These are phyloP conservation scores for Diaporthe australafricana DNA, from an alignment of 2,329 filamentous ascomycete genomes.

Conservation along the genomic window DNA sequence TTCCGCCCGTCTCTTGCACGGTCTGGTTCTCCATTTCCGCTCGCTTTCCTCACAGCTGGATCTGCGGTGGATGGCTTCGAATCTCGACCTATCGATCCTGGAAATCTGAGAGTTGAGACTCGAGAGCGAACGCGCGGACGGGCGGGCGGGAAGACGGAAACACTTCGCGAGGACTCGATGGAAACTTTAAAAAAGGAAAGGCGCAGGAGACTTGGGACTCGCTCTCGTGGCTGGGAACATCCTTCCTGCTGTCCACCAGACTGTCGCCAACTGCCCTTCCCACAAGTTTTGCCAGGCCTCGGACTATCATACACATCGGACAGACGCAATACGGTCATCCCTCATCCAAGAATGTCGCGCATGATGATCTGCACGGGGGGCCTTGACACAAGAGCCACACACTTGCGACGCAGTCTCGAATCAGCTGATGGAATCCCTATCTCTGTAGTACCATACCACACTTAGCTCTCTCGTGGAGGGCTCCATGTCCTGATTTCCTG, in stretches of 20 bases:
- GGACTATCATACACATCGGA: neutral
- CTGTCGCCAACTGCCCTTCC: neutral
- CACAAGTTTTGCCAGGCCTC: neutral
- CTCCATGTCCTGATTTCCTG: neutral
- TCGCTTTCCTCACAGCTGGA: neutral
- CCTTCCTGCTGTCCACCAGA: neutral
- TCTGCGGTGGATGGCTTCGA: neutral
- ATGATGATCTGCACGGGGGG: neutral
- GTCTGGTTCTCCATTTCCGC: neutral
- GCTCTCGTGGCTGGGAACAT: neutral
- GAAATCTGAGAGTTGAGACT: conserved; percentile 7
- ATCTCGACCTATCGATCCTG: neutral
- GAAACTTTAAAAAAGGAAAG: neutral
- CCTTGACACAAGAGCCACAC: conserved; percentile 7
- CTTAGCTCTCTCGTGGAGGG: neutral
- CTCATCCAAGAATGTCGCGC: neutral
- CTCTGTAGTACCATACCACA: conserved; percentile 30
- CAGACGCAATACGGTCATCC: neutral
- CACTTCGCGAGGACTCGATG: conserved; percentile 21
- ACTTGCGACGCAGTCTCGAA: conserved; percentile 11
- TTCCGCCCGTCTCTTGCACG: conserved; percentile 4
- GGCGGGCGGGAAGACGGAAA: conserved; percentile 7
- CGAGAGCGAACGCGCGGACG: neutral
- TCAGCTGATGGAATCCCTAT: conserved; percentile 25
- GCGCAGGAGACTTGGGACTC: neutral